Evolutionary conservation across 169 alveolate genomes (phyloP), one percentile per base, ranked within the genome.

Genomic region (Plasmodium falciparum): DNA sequence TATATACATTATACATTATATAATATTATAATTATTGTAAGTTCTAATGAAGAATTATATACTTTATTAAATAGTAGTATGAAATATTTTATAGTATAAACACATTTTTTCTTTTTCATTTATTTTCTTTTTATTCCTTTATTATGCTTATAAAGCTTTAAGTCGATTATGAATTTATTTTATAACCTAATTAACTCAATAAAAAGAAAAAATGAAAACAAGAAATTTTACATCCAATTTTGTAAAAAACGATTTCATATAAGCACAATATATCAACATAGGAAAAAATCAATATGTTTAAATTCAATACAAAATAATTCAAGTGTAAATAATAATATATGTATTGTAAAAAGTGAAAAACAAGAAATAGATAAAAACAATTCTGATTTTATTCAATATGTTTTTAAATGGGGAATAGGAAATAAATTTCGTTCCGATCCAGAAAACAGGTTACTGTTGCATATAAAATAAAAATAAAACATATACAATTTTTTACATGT

Each of bases 371-470:
- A 50, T 20, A 59, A 70, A 49, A 50, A 61, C 58, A 59, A 83
- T n/a, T 61, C 92, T 15, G 56, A 54, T 58, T 88, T 33, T 73
- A 63, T 94, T 33, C 95, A 92, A 20, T 90, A 94, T 75, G 88
- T 88, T 22, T 94, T 94, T 85, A 90, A 93, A 66, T 94, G 96
- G 96, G 96, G 96, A 50, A 93, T 94, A 17, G 96, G 96, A 17
- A 94, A 94, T 88, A 90, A 85, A 69, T 92, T 91, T 65, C 80
- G 93, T 24, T 86, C 95, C 69, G 94, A 94, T 13, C 91, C 95
- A 4, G 93, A 89, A 78, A 94, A 89, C 80, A 88, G 96, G 96
- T 93, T 69, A 4, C 24, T 11, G 12, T 13, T 24, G 2, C 52
- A 4, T 71, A 15, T 24, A 17, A n/a, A 26, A 75, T n/a, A 80